Evolutionary conservation across 2,329 filamentous ascomycete species (phyloP).

Genomic region (Metarhizium robertsii): DNA sequence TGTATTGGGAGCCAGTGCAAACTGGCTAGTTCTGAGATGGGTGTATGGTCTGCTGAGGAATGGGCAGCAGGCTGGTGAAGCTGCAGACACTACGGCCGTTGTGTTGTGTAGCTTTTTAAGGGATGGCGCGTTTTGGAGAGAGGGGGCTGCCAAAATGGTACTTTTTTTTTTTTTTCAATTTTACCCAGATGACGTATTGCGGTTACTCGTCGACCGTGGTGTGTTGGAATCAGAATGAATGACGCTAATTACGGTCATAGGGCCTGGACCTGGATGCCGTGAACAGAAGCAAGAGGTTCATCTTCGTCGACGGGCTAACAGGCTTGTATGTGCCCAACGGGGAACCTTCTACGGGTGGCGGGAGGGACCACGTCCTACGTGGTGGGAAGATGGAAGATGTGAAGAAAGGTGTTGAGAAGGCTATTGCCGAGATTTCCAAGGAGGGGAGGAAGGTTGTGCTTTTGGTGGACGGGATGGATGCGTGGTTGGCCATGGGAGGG

Average conservation of each 20-base stretch:
- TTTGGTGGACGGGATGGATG: conserved; percentile 56
- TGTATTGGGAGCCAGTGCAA: conserved; percentile 54
- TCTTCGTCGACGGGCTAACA: conserved; percentile 67
- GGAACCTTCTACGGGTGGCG: conserved; percentile 1
- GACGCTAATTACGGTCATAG: conserved; percentile 22
- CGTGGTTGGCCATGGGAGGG: conserved; percentile 49
- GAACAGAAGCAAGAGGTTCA: conserved; percentile 48
- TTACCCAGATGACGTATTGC: neutral
- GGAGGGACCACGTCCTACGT: conserved; percentile 17
- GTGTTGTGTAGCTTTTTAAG: conserved; percentile 78
- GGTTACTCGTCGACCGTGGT: no score
- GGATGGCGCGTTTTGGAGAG: conserved; percentile 69
- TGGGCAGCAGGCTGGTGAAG: conserved; percentile 11
- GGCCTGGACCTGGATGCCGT: conserved; percentile 62
- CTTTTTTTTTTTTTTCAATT: conserved; percentile 2
- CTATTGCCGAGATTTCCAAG: conserved; percentile 24
- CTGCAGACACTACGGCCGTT: conserved; percentile 35
- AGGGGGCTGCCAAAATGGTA: conserved; percentile 59
- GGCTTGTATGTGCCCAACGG: conserved; percentile 38
- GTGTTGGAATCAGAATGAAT: no score
- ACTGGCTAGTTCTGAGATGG: conserved; percentile 55
- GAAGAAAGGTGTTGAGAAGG: conserved; percentile 27
- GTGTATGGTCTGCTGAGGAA: conserved; percentile 35
- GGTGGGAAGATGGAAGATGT: conserved; percentile 26
- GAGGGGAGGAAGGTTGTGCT: conserved; percentile 37